phyloP scores from a whole-genome alignment of 1,139 yeast genomes.

The Geotrichum histeridarum region DNA sequence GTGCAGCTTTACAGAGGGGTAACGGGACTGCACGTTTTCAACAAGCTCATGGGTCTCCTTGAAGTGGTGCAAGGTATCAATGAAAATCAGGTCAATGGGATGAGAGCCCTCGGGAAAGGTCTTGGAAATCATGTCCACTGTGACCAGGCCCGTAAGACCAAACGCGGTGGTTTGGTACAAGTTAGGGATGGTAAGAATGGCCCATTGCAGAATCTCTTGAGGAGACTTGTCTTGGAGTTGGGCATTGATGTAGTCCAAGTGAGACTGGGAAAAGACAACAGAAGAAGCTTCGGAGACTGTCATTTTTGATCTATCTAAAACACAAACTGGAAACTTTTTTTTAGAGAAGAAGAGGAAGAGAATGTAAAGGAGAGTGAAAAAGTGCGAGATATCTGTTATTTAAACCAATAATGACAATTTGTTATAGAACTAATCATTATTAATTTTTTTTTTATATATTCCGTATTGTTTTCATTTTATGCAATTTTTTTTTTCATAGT shows the following conservation, averaged over 20 bases:
- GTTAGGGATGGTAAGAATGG: slow-evolving; percentile 71
- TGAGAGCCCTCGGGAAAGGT: slow-evolving; percentile 37
- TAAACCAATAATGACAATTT: background rate
- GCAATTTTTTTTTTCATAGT: background rate
- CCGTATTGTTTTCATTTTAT: background rate
- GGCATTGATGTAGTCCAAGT: slow-evolving; percentile 48
- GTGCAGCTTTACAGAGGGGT: slow-evolving; percentile 52
- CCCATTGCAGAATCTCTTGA: slow-evolving; percentile 74
- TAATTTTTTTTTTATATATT: background rate
- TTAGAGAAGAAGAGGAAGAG: slow-evolving; percentile 33
- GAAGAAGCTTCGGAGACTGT: slow-evolving; percentile 7
- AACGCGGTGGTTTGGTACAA: slow-evolving; percentile 90
- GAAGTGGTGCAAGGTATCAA: slow-evolving; percentile 90
- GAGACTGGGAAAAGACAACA: slow-evolving; percentile 25
- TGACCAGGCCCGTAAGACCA: slow-evolving; percentile 87
- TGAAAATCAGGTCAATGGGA: slow-evolving; percentile 70
- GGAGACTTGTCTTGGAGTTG: slow-evolving; percentile 55
- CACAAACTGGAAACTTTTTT: slow-evolving; percentile 21
- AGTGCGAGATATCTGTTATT: background rate
- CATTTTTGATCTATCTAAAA: slow-evolving; percentile 10
- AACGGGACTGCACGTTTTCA: slow-evolving; percentile 50
- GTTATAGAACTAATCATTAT: background rate
- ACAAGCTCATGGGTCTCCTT: slow-evolving; percentile 85
- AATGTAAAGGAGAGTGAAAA: background rate
- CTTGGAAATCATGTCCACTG: slow-evolving; percentile 76